Evolutionary conservation across 2,329 filamentous ascomycete genomes (phyloP).

Genomic region (Colletotrichum sp.): DNA sequence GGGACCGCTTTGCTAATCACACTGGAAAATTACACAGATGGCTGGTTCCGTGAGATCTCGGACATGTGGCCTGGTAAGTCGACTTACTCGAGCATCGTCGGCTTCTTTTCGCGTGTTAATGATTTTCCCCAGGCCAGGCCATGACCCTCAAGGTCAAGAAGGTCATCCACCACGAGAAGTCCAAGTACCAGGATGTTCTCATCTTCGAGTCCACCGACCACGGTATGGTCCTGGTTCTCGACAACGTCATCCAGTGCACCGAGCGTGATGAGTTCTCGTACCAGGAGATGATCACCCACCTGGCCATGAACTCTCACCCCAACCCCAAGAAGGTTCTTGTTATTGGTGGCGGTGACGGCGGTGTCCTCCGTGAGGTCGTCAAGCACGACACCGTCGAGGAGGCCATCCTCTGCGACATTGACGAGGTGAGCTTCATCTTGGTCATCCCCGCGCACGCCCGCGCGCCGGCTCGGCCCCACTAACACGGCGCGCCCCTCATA

Average conservation of each 20-base stretch:
- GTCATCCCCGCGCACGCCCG: neutral
- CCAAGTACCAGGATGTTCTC: constrained; percentile 97
- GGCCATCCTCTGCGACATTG: constrained; percentile 97
- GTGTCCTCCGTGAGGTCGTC: constrained; percentile 97
- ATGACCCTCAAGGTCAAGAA: constrained; percentile 99
- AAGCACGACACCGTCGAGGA: constrained; percentile 98
- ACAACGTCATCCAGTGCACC: constrained; percentile 99
- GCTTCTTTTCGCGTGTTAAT: neutral
- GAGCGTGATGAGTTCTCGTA: constrained; percentile 99
- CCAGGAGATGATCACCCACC: constrained; percentile 99
- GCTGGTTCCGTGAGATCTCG: constrained; percentile 99
- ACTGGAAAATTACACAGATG: constrained; percentile 67
- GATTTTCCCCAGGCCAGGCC: constrained; percentile 75
- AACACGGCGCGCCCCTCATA: constrained; percentile 30
- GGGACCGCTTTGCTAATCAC: neutral
- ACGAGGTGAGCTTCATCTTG: constrained; percentile 71
- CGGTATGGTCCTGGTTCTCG: constrained; percentile 93
- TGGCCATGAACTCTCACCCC: constrained; percentile 98
- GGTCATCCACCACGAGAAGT: constrained; percentile 98
- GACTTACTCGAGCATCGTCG: neutral
- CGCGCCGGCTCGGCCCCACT: neutral
- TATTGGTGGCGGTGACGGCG: constrained; percentile 96
- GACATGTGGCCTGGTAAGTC: constrained; percentile 90
- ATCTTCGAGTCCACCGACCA: constrained; percentile 99
- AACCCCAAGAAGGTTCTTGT: constrained; percentile 98